Evolutionary conservation across 805 yeast genomes (phyloP), one percentile per base, ranked within the genome.

Genomic region (Saturnispora saitoi): DNA sequence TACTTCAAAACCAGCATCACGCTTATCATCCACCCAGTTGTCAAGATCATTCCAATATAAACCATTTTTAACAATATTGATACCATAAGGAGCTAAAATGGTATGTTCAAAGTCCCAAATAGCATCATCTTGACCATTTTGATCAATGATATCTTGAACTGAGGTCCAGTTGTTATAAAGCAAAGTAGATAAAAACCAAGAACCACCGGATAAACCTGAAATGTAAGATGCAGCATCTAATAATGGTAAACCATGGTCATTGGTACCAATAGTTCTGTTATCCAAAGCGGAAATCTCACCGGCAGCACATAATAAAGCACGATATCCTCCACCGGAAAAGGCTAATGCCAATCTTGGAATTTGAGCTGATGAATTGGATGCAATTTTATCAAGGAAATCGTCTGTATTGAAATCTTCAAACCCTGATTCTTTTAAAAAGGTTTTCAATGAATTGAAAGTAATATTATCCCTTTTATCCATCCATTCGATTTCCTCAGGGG

Each of bases 271-370:
- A 2, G 93, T 81, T 55, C 95, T 70, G 58, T 80, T 78, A 62
- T 88, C 96, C 51, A 86, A 66, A 1, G 91, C 95, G 1, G 90
- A 70, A 19, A 88, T 66, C 61, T 81, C 79, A 32, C 96, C 96
- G 12, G 95, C 95, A 2, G 95, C 95, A 49, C 73, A 67, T 41
- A 88, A 67, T 87, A 88, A 86, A 31, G 96, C 95, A 52, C 96
- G 75, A 64, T 86, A 88, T 3, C 96, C 96, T 60, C 96, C 96
- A 41, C 96, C 96, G 14, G 86, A 74, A 55, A 81, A 79, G 6
- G 88, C 81, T 28, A 76, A 54, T 3, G 79, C 89, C 39, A 83
- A 68, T 43, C 72, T 70, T 15, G 67, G 67, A 17, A 57, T 56
- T 19, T 49, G 38, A 49, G 76, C 69, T 7, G 78, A 59, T 34